Percentiles rank a stretch among this genome's conserved stretches.
These are phyloP conservation scores for Funneliformis geosporum DNA, from an alignment of 192 early-diverging fungal genomes.

Conservation along the genomic window DNA sequence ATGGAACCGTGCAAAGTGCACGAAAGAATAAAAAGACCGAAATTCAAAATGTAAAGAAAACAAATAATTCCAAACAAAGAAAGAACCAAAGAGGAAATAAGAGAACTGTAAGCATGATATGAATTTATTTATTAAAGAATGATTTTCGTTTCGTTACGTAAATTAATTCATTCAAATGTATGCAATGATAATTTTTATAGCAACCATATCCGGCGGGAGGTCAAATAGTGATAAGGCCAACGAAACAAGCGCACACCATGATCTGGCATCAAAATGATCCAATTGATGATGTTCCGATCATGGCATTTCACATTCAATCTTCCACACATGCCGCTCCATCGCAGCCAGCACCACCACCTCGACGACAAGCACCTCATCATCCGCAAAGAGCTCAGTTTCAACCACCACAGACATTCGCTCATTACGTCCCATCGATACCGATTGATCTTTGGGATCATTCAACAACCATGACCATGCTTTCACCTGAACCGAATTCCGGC, in stretches of 20 bases:
- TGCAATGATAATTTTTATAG: not conserved
- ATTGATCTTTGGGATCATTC: not conserved
- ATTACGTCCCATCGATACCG: not conserved
- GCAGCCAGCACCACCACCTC: not conserved
- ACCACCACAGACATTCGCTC: not conserved
- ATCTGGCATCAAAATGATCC: not conserved
- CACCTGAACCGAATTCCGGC: not conserved
- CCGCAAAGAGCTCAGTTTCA: not conserved
- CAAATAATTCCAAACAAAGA: not conserved
- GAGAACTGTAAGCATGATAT: not conserved
- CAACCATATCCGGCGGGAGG: not conserved
- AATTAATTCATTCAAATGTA: not conserved
- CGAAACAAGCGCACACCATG: not conserved
- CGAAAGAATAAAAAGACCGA: not conserved
- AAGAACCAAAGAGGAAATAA: not conserved
- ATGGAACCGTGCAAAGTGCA: not conserved
- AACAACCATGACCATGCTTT: not conserved
- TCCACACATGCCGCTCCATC: not conserved
- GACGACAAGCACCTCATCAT: too few relatives aligned
- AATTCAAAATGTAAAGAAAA: not conserved
- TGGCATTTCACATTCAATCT: not conserved
- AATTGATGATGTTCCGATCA: not conserved
- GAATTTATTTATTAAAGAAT: not conserved
- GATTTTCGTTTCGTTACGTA: not conserved
- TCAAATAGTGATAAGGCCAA: not conserved